phyloP scores from a whole-genome alignment of 495 filamentous ascomycete species.

The Lasiosphaeris hirsuta region DNA sequence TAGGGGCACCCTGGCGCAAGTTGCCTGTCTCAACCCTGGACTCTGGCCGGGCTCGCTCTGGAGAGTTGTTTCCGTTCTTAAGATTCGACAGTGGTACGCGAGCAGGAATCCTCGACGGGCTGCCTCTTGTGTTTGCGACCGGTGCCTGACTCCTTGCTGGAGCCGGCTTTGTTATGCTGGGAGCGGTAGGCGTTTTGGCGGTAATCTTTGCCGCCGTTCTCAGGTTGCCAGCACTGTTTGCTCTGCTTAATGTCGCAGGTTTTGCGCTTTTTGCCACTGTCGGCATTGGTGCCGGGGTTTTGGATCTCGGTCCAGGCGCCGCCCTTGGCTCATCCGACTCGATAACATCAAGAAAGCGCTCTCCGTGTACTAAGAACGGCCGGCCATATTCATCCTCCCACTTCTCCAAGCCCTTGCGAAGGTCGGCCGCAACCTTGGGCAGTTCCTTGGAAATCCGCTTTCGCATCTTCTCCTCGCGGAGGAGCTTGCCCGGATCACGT shows the following conservation, averaged over 20 bases:
- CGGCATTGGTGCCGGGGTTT: constrained; percentile 67
- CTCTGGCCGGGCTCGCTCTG: constrained; percentile 61
- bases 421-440: constrained; percentile 80
- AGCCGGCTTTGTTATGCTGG: constrained; percentile 27
- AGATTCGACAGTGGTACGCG: constrained; percentile 77
- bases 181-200: constrained; percentile 63
- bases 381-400: constrained; percentile 95
- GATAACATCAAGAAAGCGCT: constrained; percentile 79
- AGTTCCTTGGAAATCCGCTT: constrained; percentile 95
- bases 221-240: constrained; percentile 38
- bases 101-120: constrained; percentile 79
- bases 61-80: constrained; percentile 77
- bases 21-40: constrained; percentile 34
- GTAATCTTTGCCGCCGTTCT: constrained; percentile 49
- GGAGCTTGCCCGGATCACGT: constrained; percentile 88
- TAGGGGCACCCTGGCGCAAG: constrained; percentile 42
- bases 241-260: constrained; percentile 38
- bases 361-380: constrained; percentile 87
- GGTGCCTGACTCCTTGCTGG: constrained; percentile 21
- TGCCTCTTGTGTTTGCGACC: constrained; percentile 36
- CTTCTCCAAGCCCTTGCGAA: constrained; percentile 74
- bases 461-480: constrained; percentile 96
- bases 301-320: constrained; percentile 66
- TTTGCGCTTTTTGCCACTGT: constrained; percentile 41
- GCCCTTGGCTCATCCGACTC: constrained; percentile 60